Evolutionary conservation across 2,329 filamentous ascomycete species (phyloP), one percentile per base, ranked within the genome.

Genomic region (Alternaria ethzedia): DNA sequence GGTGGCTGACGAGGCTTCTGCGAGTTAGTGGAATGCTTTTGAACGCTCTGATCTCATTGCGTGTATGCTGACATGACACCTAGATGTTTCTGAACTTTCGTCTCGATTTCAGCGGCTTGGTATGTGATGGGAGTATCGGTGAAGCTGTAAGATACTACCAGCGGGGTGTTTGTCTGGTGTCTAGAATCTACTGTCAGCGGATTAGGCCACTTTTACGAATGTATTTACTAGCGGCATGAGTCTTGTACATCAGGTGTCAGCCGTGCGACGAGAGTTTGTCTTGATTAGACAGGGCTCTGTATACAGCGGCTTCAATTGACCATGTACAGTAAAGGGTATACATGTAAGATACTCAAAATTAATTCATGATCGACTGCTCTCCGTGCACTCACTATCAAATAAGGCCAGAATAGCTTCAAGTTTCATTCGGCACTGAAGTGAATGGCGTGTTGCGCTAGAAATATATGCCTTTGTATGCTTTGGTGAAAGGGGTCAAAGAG

Each of bases 1-100:
- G 36, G 57, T 75, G 46, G 25, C 25, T 6, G 55, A 64, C 10
- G 63, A 52, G 43, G 58, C 46, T 46, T 65, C 66, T 68, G 50
- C 61, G 50, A 67, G 59, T 70, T 67, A 71, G 65, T 69, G 49
- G 61, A 56, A 36, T 57, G 20, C 51, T 32, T 47, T 52, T 55
- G 41, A 21, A 36, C n/a, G 12, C 28, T 45, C 25, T 47, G 26
- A 8, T 26, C n/a, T 36, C 20, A n/a, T 54, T 46, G 44, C 15
- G 3, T 30, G 17, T 54, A 50, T 59, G 57, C 44, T 43, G n/a
- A 63, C 26, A 47, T 17, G 36, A 4, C 13, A 6, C 13, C 10
- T 10, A 52, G 52, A 46, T 43, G 7, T 57, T n/a, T n/a, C 25
- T 8, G 21, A 20, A 17, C 32, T 50, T 28, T 26, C 51, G 30